phyloP scores from a whole-genome alignment of 2,329 filamentous ascomycete species.

The Trichoderma oligosporum region DNA sequence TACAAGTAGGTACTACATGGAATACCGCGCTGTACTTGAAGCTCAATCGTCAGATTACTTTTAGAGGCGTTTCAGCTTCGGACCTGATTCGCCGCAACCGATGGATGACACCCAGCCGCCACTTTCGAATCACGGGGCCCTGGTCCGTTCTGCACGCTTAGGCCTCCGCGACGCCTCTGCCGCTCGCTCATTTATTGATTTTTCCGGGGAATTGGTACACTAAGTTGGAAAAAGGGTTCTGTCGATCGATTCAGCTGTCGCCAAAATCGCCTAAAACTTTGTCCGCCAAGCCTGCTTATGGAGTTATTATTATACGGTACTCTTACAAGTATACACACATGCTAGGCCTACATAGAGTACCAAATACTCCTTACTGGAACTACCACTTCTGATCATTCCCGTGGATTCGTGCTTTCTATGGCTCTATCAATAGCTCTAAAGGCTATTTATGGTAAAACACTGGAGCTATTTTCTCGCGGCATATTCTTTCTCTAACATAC shows the following conservation, averaged over 20 bases:
- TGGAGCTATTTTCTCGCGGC: no score
- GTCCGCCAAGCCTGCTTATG: no score
- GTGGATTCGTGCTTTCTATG: no score
- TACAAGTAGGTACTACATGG: neutral
- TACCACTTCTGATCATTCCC: no score
- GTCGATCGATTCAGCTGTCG: neutral
- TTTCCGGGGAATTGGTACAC: conserved; percentile 3
- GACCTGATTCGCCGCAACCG: neutral
- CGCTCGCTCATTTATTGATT: neutral
- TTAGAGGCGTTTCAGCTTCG: neutral
- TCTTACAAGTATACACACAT: no score
- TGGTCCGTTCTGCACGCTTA: neutral
- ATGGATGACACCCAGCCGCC: conserved; percentile 7
- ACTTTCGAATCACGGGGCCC: conserved; percentile 3
- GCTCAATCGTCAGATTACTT: neutral
- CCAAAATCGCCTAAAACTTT: neutral
- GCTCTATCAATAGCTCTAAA: no score
- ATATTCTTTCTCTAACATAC: no score
- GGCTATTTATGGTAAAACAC: no score
- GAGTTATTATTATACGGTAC: no score
- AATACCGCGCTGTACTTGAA: no score
- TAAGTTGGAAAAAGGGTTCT: neutral
- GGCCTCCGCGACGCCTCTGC: neutral
- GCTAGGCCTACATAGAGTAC: no score
- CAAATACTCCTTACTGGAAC: no score